Base-by-base conservation (phyloP, 257 asterid genomes). In the Lantana camara region DNA sequence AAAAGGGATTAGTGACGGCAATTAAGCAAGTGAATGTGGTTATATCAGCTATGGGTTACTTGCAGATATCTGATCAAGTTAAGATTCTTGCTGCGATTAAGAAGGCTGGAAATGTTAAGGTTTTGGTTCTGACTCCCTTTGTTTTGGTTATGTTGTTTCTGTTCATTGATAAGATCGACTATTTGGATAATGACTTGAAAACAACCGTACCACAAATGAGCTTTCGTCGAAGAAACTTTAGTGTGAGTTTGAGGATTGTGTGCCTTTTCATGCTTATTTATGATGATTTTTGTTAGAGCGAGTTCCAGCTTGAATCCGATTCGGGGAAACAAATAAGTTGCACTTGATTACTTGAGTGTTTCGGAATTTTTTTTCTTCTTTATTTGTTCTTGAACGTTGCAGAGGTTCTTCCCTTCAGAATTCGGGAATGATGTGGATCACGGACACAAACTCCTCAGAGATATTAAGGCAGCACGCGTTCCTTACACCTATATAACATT, bases 101-200 rank as follows among this genome's bases (percentile, higher is more conserved):
- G 49, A 84, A 83, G 27, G 86, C 90, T 73, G 87, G 92, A 32
- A 84, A 87, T 71, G 73, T 87, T 54, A 87, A 84, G 95, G 95
- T n/a, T 87, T 30, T 52, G 0, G 20, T 56, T 48, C 5, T 24
- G 8, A 4, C 30, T 41, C 12, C 21, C 5, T 2, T 19, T 10
- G 0, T 41, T 12, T 41, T 41, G 41, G 29, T 42, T 11, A 7
- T 38, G 11, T 30, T 30, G 35, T 30, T 3, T 2, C 35, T 30
- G 35, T 30, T 30, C 35, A 30, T 2, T 3, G 3, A 30, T 30
- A 7, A 30, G 35, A 2, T 30, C 4, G 35, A 2, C 35, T 30
- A 2, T 2, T 30, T 30, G 7, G 35, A 7, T 30, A 30, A 30
- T n/a, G n/a, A n/a, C n/a, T n/a, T n/a, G n/a, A n/a, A n/a, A n/a